Evolutionary conservation across 257 asterid species (phyloP), one percentile per base, ranked within the genome.

Genomic region (Eucommia ulmoides): DNA sequence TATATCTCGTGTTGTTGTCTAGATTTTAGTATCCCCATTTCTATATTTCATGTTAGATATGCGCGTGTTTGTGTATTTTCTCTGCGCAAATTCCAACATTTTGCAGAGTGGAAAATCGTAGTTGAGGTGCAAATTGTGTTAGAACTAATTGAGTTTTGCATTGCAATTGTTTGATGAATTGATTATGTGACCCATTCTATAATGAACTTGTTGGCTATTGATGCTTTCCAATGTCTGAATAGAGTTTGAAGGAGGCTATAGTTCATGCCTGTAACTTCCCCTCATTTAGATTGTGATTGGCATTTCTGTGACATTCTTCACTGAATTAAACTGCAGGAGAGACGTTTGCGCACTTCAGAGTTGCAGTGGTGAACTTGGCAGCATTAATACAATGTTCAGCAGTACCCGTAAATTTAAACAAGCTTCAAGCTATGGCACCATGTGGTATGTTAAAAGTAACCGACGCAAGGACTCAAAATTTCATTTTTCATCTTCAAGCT

Each of bases 291-390:
- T n/a, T 10, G 2, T 42, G 2, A 19, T 42, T 18, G 10, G n/a
- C n/a, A 42, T 42, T 42, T 2, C 19, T 42, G 8, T 6, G 48
- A 12, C 21, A 21, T 57, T 21, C 15, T 59, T 58, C 24, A 11
- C 22, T 48, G 33, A 24, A 23, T n/a, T 41, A 22, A 58, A 56
- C 52, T 56, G 52, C 82, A 83, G 97, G 65, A 41, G 66, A 49
- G 92, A 79, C 58, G 80, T 67, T 65, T 70, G 60, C 55, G 67
- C 60, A 23, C 33, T 66, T 42, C 51, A 26, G 35, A 56, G 63
- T 41, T 62, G 59, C 19, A 53, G 54, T 21, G 54, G 57, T 50
- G n/a, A n/a, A n/a, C 58, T 63, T 29, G 25, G 63, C 48, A 50
- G 77, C 15, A 68, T 25, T 25, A 60, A 62, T 50, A 56, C 58